Base-by-base conservation (phyloP, 2,329 filamentous ascomycete genomes). In the Cytospora paraplurivora region DNA sequence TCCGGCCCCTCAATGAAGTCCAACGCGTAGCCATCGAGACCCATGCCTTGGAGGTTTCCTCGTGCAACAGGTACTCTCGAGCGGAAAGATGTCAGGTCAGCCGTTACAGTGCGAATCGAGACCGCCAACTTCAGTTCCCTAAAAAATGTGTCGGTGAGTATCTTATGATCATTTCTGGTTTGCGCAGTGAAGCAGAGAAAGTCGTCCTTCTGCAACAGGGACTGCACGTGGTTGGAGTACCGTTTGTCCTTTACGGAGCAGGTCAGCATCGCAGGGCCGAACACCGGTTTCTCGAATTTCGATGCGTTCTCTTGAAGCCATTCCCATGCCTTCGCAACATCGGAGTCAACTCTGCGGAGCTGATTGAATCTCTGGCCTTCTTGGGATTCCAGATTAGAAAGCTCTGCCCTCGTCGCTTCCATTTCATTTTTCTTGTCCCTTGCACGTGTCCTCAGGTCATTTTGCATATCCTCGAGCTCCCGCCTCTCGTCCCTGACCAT, bases 1-100 rank as follows among this genome's bases (percentile, higher is more conserved):
- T 89, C 87, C 0, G 96, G 96, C 0, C 94, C 95, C 38, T 88
- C 83, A 7, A 99, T 73, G 64, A 85, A 91, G 71, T 98, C 90
- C 33, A 91, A 81, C 0, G 92, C 88, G 78, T 90, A 97, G 1
- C 89, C 88, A 67, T 96, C 89, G 56, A 99, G 85, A 0, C 92
- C 92, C 75, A 86, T 63, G 49, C 70, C 64, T 59, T 71, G 71
- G 62, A 92, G 75, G 59, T 91, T 80, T 10, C 86, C 79, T 7
- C 73, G 69, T 27, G 27, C 27, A 27, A 27, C 27, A 0, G 83
- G 76, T 6, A 91, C 70, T 0, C 85, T 85, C 8, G 84, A 71
- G 55, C 72, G 78, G 68, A 88, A 90, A 1, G 79, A 74, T 4
- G 80, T 76, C 10, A 92, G 75, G 1, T 83, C 75, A 17, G 79